Conservation (phyloP, 2,329 filamentous ascomycete genomes). For the Arthrobotrys musiformis region DNA sequence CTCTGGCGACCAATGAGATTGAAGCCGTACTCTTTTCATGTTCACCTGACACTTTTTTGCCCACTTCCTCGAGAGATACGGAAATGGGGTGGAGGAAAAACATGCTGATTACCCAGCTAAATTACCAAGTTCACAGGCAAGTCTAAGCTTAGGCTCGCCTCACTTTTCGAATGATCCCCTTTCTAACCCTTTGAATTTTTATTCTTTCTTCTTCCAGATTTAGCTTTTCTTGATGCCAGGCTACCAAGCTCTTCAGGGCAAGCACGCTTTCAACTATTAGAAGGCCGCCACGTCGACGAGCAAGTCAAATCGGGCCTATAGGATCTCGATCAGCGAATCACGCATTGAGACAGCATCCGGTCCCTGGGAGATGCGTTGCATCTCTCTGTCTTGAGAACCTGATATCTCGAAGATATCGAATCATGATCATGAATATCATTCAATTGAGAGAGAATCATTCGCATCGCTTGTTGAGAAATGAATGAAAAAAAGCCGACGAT, state of each 20-base stretch:
- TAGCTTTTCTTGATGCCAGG: slow-evolving; percentile 44
- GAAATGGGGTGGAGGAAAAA: slow-evolving; percentile 45
- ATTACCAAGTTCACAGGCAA: slow-evolving; percentile 49
- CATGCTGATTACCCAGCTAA: slow-evolving; percentile 54
- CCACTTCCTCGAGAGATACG: slow-evolving; percentile 31
- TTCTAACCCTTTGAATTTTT: slow-evolving; percentile 30
- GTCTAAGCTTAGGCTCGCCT: slow-evolving; percentile 54
- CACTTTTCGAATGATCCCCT: slow-evolving; percentile 41
- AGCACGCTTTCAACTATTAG: slow-evolving; percentile 46
- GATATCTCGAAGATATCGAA: slow-evolving; percentile 29
- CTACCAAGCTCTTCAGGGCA: slow-evolving; percentile 45
- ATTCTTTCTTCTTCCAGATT: slow-evolving; percentile 44
- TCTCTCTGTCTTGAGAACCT: slow-evolving; percentile 25
- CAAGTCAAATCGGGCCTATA: slow-evolving; percentile 50
- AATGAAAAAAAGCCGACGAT: slow-evolving; percentile 33
- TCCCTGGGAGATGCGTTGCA: slow-evolving; percentile 52
- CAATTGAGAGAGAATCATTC: slow-evolving; percentile 18
- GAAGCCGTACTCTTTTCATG: slow-evolving; percentile 38
- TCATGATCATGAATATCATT: slow-evolving; percentile 29
- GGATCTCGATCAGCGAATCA: slow-evolving; percentile 50
- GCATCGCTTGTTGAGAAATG: slow-evolving; percentile 24
- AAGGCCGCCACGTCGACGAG: slow-evolving; percentile 54
- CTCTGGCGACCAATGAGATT: slow-evolving; percentile 40
- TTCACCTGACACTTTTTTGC: slow-evolving; percentile 54
- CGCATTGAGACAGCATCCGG: slow-evolving; percentile 53